Evolutionary conservation across 2,329 filamentous ascomycete species (phyloP).

Genomic region (Septoria linicola): DNA sequence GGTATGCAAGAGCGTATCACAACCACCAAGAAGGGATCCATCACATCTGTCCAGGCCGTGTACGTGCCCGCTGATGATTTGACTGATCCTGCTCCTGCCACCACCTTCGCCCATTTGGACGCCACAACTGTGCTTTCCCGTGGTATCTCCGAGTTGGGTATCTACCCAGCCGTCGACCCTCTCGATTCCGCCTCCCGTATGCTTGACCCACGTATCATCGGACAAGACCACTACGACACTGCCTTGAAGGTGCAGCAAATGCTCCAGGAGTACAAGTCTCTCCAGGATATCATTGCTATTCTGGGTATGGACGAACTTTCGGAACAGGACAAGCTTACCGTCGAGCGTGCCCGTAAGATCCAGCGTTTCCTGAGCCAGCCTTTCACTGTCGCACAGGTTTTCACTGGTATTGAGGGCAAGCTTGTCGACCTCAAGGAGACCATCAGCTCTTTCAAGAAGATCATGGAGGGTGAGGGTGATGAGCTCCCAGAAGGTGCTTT

Average conservation of each 20-base stretch:
- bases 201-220: constrained; percentile 97
- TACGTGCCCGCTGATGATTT: constrained; percentile 99
- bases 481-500: constrained; percentile 89
- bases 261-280: constrained; percentile 99
- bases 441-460: constrained; percentile 95
- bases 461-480: constrained; percentile 92
- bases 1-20: constrained; percentile 99
- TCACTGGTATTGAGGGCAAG: constrained; percentile 92
- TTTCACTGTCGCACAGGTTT: constrained; percentile 85
- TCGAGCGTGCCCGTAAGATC: constrained; percentile 99
- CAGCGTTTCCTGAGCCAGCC: constrained; percentile 99
- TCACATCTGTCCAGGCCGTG: constrained; percentile 99
- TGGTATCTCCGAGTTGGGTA: constrained; percentile 99
- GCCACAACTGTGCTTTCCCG: constrained; percentile 99
- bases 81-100: constrained; percentile 98
- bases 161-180: constrained; percentile 99
- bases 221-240: constrained; percentile 94
- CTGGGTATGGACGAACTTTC: constrained; percentile 99
- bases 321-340: constrained; percentile 98
- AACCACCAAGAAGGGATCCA: constrained; percentile 98
- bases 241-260: constrained; percentile 97
- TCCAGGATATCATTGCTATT: constrained; percentile 99
- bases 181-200: constrained; percentile 99
- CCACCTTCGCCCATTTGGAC: constrained; percentile 99
- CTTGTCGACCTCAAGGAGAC: constrained; percentile 99